Percentiles rank a stretch among this genome's conserved stretches.
Evolutionary conservation across 78 protist species (phyloP).

Genomic region (Chrysochromulina tobinii): DNA sequence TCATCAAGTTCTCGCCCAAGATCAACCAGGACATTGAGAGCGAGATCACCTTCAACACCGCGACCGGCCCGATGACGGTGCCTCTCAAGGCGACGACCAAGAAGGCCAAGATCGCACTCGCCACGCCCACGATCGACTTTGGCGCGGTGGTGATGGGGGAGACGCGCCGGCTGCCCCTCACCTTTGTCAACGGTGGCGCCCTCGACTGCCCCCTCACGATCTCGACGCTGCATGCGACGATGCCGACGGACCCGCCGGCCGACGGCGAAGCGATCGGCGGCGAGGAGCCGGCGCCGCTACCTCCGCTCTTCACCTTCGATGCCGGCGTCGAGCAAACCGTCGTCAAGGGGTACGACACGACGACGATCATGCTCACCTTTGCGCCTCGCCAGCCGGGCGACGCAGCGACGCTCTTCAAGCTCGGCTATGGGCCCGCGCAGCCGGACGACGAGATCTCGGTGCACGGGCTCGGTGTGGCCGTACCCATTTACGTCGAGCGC

Average conservation of each 20-base stretch:
- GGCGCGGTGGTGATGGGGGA: constrained; percentile 52
- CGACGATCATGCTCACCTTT: background rate
- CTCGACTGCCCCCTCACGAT: background rate
- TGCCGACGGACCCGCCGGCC: no score
- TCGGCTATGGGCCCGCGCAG: background rate
- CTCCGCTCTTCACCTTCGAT: background rate
- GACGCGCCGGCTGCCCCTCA: background rate
- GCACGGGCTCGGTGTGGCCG: background rate
- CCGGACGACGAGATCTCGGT: background rate
- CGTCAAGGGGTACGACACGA: background rate
- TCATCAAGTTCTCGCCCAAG: constrained; percentile 46
- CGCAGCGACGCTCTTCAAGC: background rate
- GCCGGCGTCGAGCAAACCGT: background rate
- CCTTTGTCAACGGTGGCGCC: constrained; percentile 45
- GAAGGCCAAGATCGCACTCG: background rate
- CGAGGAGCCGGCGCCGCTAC: no score
- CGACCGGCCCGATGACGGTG: constrained; percentile 33
- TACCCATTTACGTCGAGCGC: constrained; percentile 42
- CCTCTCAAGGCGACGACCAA: constrained; percentile 12
- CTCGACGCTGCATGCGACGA: background rate
- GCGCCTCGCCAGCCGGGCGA: background rate
- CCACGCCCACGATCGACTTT: constrained; percentile 13
- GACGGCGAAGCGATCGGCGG: no score
- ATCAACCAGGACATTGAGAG: constrained; percentile 35
- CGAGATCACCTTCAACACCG: background rate